Percentiles rank a stretch among this genome's conserved stretches.
phyloP scores from a whole-genome alignment of 371 early-diverging fungal species.

The Choanephora cucurbitarum region DNA sequence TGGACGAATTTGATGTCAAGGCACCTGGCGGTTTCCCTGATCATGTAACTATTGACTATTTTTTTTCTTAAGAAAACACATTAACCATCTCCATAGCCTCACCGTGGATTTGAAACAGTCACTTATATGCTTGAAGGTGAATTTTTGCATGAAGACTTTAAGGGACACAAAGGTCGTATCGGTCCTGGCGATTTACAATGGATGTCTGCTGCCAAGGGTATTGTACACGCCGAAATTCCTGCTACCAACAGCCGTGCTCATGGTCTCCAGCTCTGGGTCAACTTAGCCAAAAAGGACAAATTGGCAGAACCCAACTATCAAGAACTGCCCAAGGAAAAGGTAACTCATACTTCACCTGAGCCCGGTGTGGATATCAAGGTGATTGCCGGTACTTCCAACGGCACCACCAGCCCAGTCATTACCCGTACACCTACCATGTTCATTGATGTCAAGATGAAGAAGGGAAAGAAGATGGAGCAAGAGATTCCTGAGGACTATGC shows the following conservation, averaged over 20 bases:
- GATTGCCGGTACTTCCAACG: constrained; percentile 75
- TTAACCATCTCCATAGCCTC: constrained; percentile 41
- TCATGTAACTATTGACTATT: constrained; percentile 26
- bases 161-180: constrained; percentile 73
- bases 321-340: constrained; percentile 63
- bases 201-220: constrained; percentile 82
- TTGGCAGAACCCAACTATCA: constrained; percentile 77
- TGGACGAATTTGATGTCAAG: constrained; percentile 73
- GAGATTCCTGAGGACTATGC: constrained; percentile 60
- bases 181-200: constrained; percentile 75
- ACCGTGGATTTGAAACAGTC: constrained; percentile 82
- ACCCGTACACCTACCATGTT: constrained; percentile 75
- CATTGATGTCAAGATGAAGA: constrained; percentile 66
- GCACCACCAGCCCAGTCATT: constrained; percentile 58
- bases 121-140: constrained; percentile 78
- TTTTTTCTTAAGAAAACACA: too few relatives aligned
- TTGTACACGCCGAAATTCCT: constrained; percentile 82
- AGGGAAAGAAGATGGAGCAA: constrained; percentile 56
- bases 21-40: constrained; percentile 62
- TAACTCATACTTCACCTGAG: constrained; percentile 57
- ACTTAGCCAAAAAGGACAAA: constrained; percentile 80
- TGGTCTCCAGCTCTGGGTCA: constrained; percentile 88
- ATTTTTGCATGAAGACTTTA: constrained; percentile 81
- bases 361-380: constrained; percentile 71
- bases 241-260: constrained; percentile 46